A percentile compares a stretch with the other conserved stretches of the same genome.
Conservation (phyloP, 2,329 filamentous ascomycete genomes). For the Tolypocladium tundrense region DNA sequence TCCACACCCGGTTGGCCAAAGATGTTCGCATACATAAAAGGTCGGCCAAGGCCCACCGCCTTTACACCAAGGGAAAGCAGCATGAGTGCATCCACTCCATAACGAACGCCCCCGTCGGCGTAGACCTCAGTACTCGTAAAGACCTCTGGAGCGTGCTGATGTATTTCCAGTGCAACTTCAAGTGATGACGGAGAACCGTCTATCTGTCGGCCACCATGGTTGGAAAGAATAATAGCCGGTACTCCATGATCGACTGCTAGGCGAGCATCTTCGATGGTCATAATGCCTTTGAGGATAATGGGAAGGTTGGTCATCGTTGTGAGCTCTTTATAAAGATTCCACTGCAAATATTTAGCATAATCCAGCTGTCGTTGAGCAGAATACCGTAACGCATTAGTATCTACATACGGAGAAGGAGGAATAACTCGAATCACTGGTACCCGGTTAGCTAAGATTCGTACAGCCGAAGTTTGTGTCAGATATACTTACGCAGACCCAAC, state of each 20-base stretch:
- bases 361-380: background rate
- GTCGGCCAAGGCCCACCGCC: constrained; percentile 35
- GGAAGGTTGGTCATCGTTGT: constrained; percentile 24
- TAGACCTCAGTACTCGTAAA: constrained; percentile 28
- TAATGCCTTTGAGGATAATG: constrained; percentile 30
- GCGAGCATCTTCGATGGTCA: constrained; percentile 23
- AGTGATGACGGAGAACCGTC: constrained; percentile 27
- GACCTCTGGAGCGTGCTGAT: constrained; percentile 24
- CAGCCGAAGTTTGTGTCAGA: background rate
- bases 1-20: constrained; percentile 38
- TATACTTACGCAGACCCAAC: constrained; percentile 23
- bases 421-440: constrained; percentile 12
- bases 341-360: constrained; percentile 8
- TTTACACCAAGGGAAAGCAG: constrained; percentile 32
- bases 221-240: constrained; percentile 28
- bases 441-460: background rate
- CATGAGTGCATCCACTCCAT: constrained; percentile 31
- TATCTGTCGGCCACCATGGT: constrained; percentile 32
- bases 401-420: background rate
- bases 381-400: too few relatives aligned
- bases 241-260: constrained; percentile 20
- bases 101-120: constrained; percentile 32
- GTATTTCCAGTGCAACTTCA: constrained; percentile 28
- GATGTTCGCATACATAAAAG: constrained; percentile 43
- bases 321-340: constrained; percentile 27